Evolutionary conservation across 306 rosid genomes (phyloP).

Genomic region (Astragalus membranaceus): DNA sequence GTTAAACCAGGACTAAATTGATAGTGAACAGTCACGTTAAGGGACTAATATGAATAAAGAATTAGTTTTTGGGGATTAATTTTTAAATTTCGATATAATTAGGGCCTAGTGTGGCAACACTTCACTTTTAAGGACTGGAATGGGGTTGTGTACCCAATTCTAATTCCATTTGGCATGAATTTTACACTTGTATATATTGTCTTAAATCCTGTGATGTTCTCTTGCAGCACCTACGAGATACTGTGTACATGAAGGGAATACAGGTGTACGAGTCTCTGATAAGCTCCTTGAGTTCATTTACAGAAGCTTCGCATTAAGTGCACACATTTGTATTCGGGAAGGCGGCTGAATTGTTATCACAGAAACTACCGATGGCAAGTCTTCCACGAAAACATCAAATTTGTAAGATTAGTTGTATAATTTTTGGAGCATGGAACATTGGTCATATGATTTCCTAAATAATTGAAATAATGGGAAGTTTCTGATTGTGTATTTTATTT

Average conservation of each 20-base stretch:
- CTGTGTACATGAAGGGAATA: constrained; percentile 68
- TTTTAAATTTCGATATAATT: too few relatives aligned
- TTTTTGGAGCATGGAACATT: too few relatives aligned
- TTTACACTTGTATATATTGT: neutral
- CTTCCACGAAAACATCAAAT: neutral
- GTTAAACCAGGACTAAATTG: too few relatives aligned
- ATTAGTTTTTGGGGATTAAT: too few relatives aligned
- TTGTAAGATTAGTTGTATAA: neutral
- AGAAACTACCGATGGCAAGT: neutral
- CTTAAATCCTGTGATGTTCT: neutral
- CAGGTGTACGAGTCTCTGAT: constrained; percentile 76
- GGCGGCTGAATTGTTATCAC: neutral
- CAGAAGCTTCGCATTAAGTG: constrained; percentile 29
- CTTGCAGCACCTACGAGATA: constrained; percentile 70
- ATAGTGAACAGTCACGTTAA: too few relatives aligned
- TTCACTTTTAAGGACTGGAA: too few relatives aligned
- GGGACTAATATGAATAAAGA: too few relatives aligned
- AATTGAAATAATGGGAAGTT: too few relatives aligned
- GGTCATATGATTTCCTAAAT: too few relatives aligned
- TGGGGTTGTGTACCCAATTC: neutral
- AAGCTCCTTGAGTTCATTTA: constrained; percentile 67
- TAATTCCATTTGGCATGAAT: neutral
- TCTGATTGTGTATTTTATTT: too few relatives aligned
- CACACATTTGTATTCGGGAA: neutral
- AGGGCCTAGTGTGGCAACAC: too few relatives aligned